These are phyloP conservation scores for Phytophthora citrophthora DNA, from an alignment of 352 stramenopile species.

Conservation along the genomic window DNA sequence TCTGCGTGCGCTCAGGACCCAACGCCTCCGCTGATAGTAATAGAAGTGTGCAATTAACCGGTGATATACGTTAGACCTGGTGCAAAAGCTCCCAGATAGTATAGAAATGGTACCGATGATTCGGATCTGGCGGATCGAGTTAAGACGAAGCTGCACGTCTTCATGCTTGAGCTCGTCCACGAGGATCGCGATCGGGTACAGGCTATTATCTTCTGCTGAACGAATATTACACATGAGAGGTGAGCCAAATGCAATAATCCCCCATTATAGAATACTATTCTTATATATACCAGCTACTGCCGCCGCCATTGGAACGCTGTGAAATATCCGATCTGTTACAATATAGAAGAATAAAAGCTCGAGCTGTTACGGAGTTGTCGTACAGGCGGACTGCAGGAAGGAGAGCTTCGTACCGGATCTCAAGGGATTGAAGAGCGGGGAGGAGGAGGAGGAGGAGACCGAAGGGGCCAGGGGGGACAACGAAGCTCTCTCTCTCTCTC, in stretches of 20 bases:
- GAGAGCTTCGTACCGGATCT: neutral
- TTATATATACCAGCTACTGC: conserved; percentile 34
- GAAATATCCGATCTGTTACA: conserved; percentile 22
- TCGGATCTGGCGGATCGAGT: conserved; percentile 91
- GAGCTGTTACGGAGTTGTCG: neutral
- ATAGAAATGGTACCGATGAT: conserved; percentile 75
- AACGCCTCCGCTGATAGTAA: conserved; percentile 78
- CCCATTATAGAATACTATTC: conserved; percentile 16
- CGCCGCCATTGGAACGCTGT: conserved; percentile 32
- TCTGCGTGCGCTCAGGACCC: conserved; percentile 87
- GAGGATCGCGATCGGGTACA: conserved; percentile 91
- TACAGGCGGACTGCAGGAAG: neutral
- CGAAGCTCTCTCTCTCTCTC: conserved; percentile 11
- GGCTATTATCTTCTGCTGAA: conserved; percentile 65
- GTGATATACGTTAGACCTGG: conserved; percentile 12
- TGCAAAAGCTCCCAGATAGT: too few species aligned
- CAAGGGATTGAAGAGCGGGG: neutral
- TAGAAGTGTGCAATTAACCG: conserved; percentile 2
- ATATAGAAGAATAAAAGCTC: neutral
- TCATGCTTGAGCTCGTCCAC: conserved; percentile 94
- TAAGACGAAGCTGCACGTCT: conserved; percentile 91
- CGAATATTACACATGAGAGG: conserved; percentile 24
- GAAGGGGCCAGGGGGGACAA: conserved; percentile 2
- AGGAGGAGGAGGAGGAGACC: neutral
- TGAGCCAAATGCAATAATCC: neutral